Evolutionary conservation across 2,329 filamentous ascomycete species (phyloP).

Genomic region (Ceratocystis eucalypticola): DNA sequence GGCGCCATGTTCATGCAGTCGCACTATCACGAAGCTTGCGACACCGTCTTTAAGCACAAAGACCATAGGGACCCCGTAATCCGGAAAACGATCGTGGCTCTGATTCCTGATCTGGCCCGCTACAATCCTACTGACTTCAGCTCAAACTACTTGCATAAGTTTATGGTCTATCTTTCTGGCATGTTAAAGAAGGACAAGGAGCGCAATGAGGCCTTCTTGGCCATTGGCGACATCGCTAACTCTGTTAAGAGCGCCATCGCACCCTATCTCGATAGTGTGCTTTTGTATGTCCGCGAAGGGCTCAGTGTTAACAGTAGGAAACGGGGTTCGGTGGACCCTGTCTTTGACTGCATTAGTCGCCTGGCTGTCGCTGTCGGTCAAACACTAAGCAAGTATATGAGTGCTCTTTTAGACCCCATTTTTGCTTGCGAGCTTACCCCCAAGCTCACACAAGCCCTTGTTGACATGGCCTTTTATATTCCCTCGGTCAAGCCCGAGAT

Average conservation of each 20-base stretch:
- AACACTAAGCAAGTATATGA: constrained; percentile 96
- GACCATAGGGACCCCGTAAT: constrained; percentile 84
- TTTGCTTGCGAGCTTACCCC: constrained; percentile 92
- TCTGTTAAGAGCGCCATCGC: constrained; percentile 91
- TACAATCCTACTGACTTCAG: constrained; percentile 89
- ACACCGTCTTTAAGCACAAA: constrained; percentile 83
- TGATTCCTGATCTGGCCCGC: constrained; percentile 84
- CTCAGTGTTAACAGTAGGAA: constrained; percentile 65
- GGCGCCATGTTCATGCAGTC: constrained; percentile 99
- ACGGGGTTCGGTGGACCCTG: constrained; percentile 55
- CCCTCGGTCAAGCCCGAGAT: constrained; percentile 86
- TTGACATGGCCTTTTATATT: constrained; percentile 98
- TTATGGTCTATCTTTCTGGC: constrained; percentile 90
- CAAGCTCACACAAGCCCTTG: constrained; percentile 84
- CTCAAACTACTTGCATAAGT: constrained; percentile 75
- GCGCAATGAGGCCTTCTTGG: constrained; percentile 83
- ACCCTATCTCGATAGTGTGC: constrained; percentile 84
- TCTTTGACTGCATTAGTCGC: constrained; percentile 96
- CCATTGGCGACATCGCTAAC: constrained; percentile 91
- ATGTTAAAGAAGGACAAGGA: constrained; percentile 94
- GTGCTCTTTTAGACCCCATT: constrained; percentile 84
- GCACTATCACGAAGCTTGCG: constrained; percentile 80
- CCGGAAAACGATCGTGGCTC: constrained; percentile 73
- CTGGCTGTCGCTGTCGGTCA: constrained; percentile 90
- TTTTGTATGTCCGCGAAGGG: constrained; percentile 86